Base-by-base conservation (phyloP, 139 green algal genomes). In the Marvania coccoides region DNA sequence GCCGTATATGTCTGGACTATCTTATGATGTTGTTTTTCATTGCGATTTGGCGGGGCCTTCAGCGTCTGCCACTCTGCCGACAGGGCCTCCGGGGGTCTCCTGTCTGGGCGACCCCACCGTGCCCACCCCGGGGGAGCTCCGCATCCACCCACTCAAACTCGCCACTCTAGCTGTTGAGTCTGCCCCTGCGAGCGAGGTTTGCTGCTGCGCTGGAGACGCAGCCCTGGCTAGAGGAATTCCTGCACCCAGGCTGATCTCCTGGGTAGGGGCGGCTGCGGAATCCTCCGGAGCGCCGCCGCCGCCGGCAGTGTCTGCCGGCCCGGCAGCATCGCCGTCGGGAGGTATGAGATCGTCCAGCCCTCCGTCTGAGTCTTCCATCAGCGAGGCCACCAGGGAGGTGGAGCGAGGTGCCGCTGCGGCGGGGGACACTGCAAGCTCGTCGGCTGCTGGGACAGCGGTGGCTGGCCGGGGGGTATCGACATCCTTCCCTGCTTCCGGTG, bases 131-230 rank as follows among this genome's bases (percentile, higher is more conserved):
- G 42, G 42, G 19, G 42, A 51, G 19, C 42, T 19, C 19, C 19
- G 42, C 12, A 59, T 59, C 59, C 59, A 66, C 4, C 59, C 59
- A 66, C 59, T 66, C 13, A 66, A 33, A 5, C 35, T 54, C 5
- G 34, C 15, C 37, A 66, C 59, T 24, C 59, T 26, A 55, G 26
- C 57, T 39, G 47, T 47, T 19, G 19, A 15, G 26, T 56, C 57
- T 33, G 24, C 23, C 30, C n/a, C 12, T 24, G 23, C 2, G 23
- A 19, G 1, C 19, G 24, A 39, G 1, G 15, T 26, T 12, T 47
- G 7, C 48, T n/a, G 23, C 48, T 47, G 26, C 15, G 26, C 23
- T 1, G 57, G 33, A 56, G 15, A n/a, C 26, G 4, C 26, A 64
- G 12, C 26, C 0, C 33, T 64, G 12, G 34, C 24, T 47, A 12